These are phyloP conservation scores for Penicillium dipodomyicola DNA, from an alignment of 495 filamentous ascomycete genomes.

Conservation along the genomic window DNA sequence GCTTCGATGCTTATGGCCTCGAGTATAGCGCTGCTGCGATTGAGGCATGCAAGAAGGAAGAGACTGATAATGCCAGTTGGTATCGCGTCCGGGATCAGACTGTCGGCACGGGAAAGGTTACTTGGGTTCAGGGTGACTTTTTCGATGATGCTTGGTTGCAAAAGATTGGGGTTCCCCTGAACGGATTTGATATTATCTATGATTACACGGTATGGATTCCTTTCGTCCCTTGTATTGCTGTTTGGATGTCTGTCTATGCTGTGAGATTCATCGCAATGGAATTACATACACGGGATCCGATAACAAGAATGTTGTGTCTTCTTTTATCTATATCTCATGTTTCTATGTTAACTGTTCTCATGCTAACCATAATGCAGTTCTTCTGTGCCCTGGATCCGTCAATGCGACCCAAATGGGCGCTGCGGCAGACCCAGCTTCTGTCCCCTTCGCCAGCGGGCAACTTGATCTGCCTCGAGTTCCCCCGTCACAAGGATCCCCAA, in stretches of 20 bases:
- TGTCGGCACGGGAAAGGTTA: constrained; percentile 52
- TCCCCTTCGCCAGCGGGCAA: constrained; percentile 52
- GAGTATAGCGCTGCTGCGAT: constrained; percentile 62
- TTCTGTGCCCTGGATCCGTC: constrained; percentile 70
- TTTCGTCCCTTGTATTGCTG: background rate
- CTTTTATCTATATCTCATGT: constrained; percentile 3
- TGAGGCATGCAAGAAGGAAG: constrained; percentile 51
- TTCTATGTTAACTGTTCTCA: constrained; percentile 10
- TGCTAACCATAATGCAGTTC: constrained; percentile 54
- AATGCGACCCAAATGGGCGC: constrained; percentile 67
- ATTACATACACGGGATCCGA: background rate
- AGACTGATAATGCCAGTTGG: constrained; percentile 31
- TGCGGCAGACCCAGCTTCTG: constrained; percentile 62
- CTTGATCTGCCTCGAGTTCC: constrained; percentile 80
- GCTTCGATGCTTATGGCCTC: constrained; percentile 71
- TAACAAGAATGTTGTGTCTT: background rate
- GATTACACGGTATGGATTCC: constrained; percentile 69
- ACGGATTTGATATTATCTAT: constrained; percentile 74
- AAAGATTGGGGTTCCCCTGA: constrained; percentile 39
- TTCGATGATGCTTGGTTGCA: constrained; percentile 63
- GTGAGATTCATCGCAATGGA: background rate
- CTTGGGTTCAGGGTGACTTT: constrained; percentile 68
- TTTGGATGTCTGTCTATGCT: background rate
- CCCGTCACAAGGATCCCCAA: constrained; percentile 62
- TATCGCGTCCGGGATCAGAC: constrained; percentile 49